Evolutionary conservation across 352 stramenopile genomes (phyloP), one percentile per base, ranked within the genome.

Genomic region (Bremia lactucae): DNA sequence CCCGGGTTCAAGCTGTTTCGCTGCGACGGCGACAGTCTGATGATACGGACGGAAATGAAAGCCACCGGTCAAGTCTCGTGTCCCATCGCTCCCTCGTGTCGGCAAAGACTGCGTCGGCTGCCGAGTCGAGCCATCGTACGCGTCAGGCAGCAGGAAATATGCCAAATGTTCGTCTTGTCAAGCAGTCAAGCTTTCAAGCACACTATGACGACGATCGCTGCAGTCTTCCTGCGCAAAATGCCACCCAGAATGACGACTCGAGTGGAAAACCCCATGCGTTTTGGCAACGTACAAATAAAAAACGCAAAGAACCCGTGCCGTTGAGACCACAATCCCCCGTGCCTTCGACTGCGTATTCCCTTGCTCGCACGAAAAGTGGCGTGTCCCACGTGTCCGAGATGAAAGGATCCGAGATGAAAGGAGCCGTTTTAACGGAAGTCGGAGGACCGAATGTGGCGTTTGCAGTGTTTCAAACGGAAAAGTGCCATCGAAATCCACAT

Each of bases 341-440:
- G 9, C 38, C 55, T 1, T 60, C 44, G 6, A 65, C 25, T 1
- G 45, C 52, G 2, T 40, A 46, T 15, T 64, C 55, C 14, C 31
- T 39, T 29, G 46, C 46, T 19, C 40, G 34, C 4, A 51, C 49
- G 33, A 55, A 38, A 36, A 67, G 56, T 20, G 35, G 50, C 2
- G 37, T 65, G 14, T 59, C 56, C 2, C 21, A 46, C 22, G 46
- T 65, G 14, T 65, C 50, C 1, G 61, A 62, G 42, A 55, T 31
- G 36, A 82, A 60, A 51, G 65, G 59, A 14, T 63, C 52, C 0
- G 63, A 64, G 40, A 53, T 29, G 36, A 80, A 62, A 54, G 65
- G 59, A 15, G 59, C 68, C 4, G 62, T 87, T 6, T 41, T 87
- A 15, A 87, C 74, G 0, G 74, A 87, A 36, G 71, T 87, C 3